Evolutionary conservation across 2,329 filamentous ascomycete genomes (phyloP), one percentile per base, ranked within the genome.

Genomic region (Botrytis pseudocinerea): DNA sequence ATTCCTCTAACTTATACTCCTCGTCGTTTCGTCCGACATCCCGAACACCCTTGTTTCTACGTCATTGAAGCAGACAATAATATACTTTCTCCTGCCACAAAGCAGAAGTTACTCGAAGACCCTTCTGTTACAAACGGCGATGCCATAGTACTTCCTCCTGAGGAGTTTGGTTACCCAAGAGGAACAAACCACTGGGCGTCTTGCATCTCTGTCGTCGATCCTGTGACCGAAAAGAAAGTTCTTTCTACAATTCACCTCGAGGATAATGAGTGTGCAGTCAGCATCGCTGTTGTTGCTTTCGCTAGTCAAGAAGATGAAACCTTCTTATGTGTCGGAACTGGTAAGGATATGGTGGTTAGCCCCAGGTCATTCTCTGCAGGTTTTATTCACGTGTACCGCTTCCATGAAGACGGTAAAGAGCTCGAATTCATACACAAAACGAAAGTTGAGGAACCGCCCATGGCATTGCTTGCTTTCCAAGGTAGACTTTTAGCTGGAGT

Each of bases 371-470:
- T 89, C 77, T 90, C 88, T 0, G 90, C 90, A 75, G 96, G 95
- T 0, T 97, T 92, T 77, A 93, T 99, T 51, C 93, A 98, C 79
- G 92, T 98, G 40, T 99, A 98, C 82, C 90, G 94, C 60, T 93
- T 99, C 82, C 89, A 92, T 69, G 92, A 97, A 66, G 90, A 94
- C 75, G 97, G 97, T n/a, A 90, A 90, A 72, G 90, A 94, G 78
- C 87, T 99, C 25, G 93, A 98, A 79, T 96, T 98, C 73, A 95
- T 98, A 75, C 96, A 99, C 84, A 98, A 98, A 82, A 99, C 97
- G 0, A 94, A 94, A 79, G 88, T 98, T 10, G 93, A 97, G 77
- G 91, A 94, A 76, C 95, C 95, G 2, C 94, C 97, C 1, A 90
- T 94, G 78, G 95, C 96, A n/a, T 86, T 99, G 25, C 85, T 96